phyloP scores from a whole-genome alignment of 1,139 yeast species.

The Ogataea hybrid region DNA sequence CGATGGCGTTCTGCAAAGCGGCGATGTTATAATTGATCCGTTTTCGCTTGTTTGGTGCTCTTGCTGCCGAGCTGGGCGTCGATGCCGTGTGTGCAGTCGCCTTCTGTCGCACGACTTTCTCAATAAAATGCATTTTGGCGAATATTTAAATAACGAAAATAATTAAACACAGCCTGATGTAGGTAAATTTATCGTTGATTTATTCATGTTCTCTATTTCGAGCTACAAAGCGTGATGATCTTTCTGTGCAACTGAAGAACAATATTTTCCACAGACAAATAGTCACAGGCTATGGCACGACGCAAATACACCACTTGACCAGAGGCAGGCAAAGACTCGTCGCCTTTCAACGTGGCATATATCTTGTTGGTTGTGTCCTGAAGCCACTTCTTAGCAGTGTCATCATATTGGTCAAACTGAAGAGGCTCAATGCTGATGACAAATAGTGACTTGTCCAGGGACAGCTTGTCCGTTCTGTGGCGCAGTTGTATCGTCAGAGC shows the following conservation, averaged over 20 bases:
- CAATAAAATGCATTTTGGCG: slow-evolving; percentile 8
- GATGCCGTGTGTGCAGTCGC: neutral
- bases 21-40: slow-evolving; percentile 33
- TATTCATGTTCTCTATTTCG: neutral
- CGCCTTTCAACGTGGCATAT: slow-evolving; percentile 19
- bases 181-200: no score
- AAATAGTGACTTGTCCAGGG: slow-evolving; percentile 23
- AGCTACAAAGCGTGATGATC: slow-evolving; percentile 8
- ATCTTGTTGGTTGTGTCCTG: slow-evolving; percentile 10
- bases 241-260: slow-evolving; percentile 21
- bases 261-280: slow-evolving; percentile 18
- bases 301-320: slow-evolving; percentile 22
- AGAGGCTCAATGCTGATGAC: slow-evolving; percentile 17
- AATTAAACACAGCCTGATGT: neutral
- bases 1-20: slow-evolving; percentile 28
- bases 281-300: slow-evolving; percentile 28
- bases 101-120: slow-evolving; percentile 8
- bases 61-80: slow-evolving; percentile 11
- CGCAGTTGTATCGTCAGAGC: slow-evolving; percentile 24
- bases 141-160: neutral
- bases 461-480: slow-evolving; percentile 20
- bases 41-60: slow-evolving; percentile 23
- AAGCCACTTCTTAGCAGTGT: slow-evolving; percentile 9
- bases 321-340: slow-evolving; percentile 11
- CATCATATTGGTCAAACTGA: slow-evolving; percentile 12